Percentiles rank a stretch among this genome's conserved stretches.
These are phyloP conservation scores for Linnemannia hyalina DNA, from an alignment of 192 early-diverging fungal species.

Conservation along the genomic window DNA sequence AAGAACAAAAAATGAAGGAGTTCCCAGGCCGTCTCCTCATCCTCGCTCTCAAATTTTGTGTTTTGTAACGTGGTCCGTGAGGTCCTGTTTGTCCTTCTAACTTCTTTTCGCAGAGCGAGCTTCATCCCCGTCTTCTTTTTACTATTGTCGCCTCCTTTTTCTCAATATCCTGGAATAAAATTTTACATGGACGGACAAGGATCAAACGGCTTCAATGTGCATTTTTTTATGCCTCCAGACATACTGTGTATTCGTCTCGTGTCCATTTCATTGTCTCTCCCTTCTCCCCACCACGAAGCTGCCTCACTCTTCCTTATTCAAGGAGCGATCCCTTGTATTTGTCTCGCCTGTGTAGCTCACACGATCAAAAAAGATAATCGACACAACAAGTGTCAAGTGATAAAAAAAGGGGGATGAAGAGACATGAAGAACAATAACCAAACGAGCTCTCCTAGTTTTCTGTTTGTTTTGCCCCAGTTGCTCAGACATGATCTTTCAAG, in stretches of 20 bases:
- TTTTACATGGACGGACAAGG: not conserved
- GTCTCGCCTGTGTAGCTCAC: not conserved
- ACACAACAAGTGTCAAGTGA: no score
- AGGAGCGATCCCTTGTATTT: not conserved
- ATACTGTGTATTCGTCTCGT: not conserved
- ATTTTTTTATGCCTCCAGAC: not conserved
- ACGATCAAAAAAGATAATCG: not conserved
- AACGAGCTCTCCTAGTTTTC: not conserved
- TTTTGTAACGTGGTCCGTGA: not conserved
- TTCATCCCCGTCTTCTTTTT: not conserved
- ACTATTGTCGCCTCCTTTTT: not conserved
- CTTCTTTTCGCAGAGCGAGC: not conserved
- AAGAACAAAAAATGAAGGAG: not conserved
- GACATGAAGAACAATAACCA: not conserved
- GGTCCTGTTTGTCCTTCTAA: not conserved
- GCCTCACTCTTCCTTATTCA: no score
- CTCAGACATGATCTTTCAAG: not conserved
- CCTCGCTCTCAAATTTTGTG: not conserved
- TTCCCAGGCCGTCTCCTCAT: not conserved
- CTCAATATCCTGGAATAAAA: not conserved
- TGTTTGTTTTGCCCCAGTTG: conserved; percentile 1
- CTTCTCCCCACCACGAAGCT: not conserved
- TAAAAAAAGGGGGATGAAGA: not conserved
- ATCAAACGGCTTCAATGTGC: not conserved
- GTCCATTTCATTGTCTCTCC: not conserved